A percentile compares a stretch with the other conserved stretches of the same genome.
Evolutionary conservation across 345 rosid species (phyloP).

Genomic region (Brassica rapa): DNA sequence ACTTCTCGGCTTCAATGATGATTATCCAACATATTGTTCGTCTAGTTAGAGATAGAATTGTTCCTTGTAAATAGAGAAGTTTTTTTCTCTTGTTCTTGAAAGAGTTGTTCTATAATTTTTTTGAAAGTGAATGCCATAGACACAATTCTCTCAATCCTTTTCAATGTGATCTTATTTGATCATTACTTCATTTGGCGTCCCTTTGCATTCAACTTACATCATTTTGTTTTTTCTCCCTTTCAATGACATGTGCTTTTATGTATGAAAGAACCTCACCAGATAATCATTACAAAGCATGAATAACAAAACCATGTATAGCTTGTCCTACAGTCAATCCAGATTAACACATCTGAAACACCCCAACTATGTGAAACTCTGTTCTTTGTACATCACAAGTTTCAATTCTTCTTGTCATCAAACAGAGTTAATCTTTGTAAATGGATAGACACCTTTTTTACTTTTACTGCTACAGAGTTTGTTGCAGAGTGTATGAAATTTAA

Average conservation of each 20-base stretch:
- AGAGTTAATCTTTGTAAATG: too few species aligned
- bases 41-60: neutral
- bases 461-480: too few species aligned
- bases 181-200: neutral
- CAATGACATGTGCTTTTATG: neutral
- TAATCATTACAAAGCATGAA: neutral
- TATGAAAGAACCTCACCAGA: neutral
- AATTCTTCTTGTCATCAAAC: neutral
- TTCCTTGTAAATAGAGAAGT: neutral
- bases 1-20: neutral
- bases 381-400: neutral
- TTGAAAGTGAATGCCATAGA: neutral
- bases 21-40: neutral
- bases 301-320: neutral
- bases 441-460: too few species aligned
- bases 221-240: neutral
- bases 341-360: neutral
- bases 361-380: neutral
- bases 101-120: constrained; percentile 7
- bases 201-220: neutral
- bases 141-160: neutral
- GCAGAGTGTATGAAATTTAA: neutral
- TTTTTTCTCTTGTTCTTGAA: constrained; percentile 6
- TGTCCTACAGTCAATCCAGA: neutral
- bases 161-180: neutral